These are phyloP conservation scores for Naumovozyma baii DNA, from an alignment of 805 yeast species.

Conservation along the genomic window DNA sequence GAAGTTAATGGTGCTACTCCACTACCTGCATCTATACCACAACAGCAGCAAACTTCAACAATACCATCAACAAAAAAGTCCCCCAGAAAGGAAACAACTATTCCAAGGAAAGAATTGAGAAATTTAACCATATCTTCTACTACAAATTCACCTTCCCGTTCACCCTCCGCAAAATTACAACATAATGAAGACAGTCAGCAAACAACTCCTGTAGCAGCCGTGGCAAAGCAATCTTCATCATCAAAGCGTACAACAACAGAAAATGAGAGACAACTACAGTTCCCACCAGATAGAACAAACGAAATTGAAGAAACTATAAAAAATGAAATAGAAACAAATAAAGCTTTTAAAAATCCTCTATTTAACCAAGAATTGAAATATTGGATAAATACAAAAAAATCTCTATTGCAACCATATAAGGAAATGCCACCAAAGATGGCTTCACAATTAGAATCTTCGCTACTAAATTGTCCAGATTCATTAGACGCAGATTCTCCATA, in stretches of 20 bases:
- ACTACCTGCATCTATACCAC: neutral
- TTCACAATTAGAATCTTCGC: conserved; percentile 56
- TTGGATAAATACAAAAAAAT: conserved; percentile 24
- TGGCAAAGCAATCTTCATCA: too few species aligned
- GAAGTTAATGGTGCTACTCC: conserved; percentile 13
- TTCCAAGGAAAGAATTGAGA: neutral
- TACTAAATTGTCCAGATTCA: conserved; percentile 88
- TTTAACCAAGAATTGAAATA: conserved; percentile 25
- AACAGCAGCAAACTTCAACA: too few species aligned
- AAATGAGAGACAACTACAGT: conserved; percentile 7
- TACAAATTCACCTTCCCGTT: conserved; percentile 11
- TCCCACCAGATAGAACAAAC: conserved; percentile 22
- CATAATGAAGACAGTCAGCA: too few species aligned
- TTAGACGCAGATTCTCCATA: conserved; percentile 77
- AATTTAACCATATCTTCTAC: conserved; percentile 5
- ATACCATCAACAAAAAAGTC: conserved; percentile 17
- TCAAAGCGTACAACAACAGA: neutral
- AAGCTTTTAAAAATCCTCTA: conserved; percentile 23
- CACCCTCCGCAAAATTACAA: conserved; percentile 4
- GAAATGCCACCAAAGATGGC: conserved; percentile 24
- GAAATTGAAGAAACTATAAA: conserved; percentile 22
- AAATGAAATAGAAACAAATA: conserved; percentile 16
- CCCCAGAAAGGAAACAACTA: conserved; percentile 28
- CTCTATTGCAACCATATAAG: conserved; percentile 23
- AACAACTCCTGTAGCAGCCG: too few species aligned